Evolutionary conservation across 2,329 filamentous ascomycete species (phyloP), one percentile per base, ranked within the genome.

Genomic region (Dactylonectria estremocensis): DNA sequence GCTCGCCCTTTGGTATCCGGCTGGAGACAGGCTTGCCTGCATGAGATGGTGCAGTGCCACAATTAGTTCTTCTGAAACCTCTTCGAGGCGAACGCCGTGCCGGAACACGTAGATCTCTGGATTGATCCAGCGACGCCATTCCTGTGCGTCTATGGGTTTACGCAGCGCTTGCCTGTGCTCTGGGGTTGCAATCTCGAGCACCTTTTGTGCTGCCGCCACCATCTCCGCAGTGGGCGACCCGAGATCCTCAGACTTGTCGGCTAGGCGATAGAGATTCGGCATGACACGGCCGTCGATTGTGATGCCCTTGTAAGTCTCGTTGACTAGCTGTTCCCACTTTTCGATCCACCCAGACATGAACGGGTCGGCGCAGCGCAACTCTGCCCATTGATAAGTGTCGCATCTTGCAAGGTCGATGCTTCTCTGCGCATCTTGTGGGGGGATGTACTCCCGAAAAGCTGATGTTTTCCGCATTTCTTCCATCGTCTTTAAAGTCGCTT

Each of bases 111-210:
- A 83, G 71, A 94, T 91, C 77, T 94, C 92, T 0, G 92, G 92
- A 77, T 94, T 94, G 9, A 84, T 85, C 85, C 85, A 87, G 13
- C 89, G 88, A 57, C 92, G 88, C 91, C 91, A 93, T 76, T 92
- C 89, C 18, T 87, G 88, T 3, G 90, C 89, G 80, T 92, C 89
- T 71, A 93, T 84, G 74, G 91, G 88, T 74, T 90, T 88, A 35
- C 79, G 78, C 0, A 91, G 75, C 22, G 81, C 81, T 18, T 82
- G 69, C 45, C 79, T 83, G 71, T 92, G 86, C 22, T 68, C 64
- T 37, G 33, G 28, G 20, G 68, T 54, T 31, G 69, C 58, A 40
- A 56, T 6, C 10, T 63, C 22, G 24, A 71, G 54, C 2, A 45
- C 61, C 6, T 50, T 16, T 22, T 61, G 61, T 8, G 65, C 68